A percentile compares a stretch with the other conserved stretches of the same genome.
Conservation (phyloP, 371 early-diverging fungal species). For the Apophysomyces trapeziformis region DNA sequence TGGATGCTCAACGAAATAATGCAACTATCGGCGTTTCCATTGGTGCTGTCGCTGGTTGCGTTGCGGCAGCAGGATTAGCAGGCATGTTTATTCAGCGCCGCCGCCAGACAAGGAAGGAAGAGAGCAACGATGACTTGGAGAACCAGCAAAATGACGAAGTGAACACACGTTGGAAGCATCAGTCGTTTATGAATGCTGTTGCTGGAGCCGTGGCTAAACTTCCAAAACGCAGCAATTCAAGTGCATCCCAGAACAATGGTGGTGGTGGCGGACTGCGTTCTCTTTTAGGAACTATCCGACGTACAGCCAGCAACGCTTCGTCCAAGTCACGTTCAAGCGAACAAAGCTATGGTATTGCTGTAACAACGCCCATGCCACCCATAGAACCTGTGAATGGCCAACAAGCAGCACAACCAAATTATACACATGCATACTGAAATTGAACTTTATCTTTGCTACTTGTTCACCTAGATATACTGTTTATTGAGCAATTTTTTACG, state of each 20-base stretch:
- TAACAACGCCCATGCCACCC: conserved; percentile 14
- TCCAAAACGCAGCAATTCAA: conserved; percentile 27
- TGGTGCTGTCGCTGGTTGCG: conserved; percentile 39
- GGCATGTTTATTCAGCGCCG: conserved; percentile 42
- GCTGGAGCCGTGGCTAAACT: conserved; percentile 44
- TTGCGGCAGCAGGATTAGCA: conserved; percentile 47
- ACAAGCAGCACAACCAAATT: background rate
- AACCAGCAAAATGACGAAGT: conserved; percentile 19
- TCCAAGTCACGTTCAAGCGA: conserved; percentile 4
- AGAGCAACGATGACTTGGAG: conserved; percentile 25
- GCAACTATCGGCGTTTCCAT: conserved; percentile 39
- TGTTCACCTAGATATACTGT: too few relatives aligned
- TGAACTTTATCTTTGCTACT: too few relatives aligned
- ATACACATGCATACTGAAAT: conserved; percentile 1
- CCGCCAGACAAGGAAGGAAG: conserved; percentile 26
- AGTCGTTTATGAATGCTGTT: conserved; percentile 44
- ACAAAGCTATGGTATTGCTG: conserved; percentile 14
- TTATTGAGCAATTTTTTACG: too few relatives aligned
- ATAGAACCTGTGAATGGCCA: conserved; percentile 11
- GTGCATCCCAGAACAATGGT: conserved; percentile 15
- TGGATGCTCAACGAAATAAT: conserved; percentile 27
- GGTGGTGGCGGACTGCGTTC: conserved; percentile 14
- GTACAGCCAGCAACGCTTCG: conserved; percentile 38
- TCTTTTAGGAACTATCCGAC: conserved; percentile 32
- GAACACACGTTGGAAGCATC: conserved; percentile 42